Evolutionary conservation across 208 protist species (phyloP).

Genomic region (Angomonas ambiguus): DNA sequence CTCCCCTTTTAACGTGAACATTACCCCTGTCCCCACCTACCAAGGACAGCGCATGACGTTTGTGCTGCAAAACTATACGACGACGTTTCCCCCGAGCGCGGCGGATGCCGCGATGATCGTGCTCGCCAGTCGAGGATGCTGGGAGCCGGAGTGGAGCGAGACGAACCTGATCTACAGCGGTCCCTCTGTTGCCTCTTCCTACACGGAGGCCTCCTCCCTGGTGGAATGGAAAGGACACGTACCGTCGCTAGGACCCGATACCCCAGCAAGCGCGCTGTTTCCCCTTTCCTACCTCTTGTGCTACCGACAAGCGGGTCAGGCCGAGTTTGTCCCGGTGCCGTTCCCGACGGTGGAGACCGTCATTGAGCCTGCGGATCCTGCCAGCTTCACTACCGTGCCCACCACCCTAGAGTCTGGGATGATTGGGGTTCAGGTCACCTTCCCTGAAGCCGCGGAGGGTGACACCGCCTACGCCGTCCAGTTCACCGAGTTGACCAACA

Average conservation of each 20-base stretch:
- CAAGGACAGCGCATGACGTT: slow-evolving; percentile 77
- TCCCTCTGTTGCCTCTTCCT: slow-evolving; percentile 4
- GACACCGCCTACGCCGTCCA: slow-evolving; percentile 75
- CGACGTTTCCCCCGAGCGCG: slow-evolving; percentile 15
- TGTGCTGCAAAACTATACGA: slow-evolving; percentile 43
- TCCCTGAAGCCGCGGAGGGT: slow-evolving; percentile 36
- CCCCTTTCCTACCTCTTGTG: slow-evolving; percentile 71
- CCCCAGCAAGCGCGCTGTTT: slow-evolving; percentile 39
- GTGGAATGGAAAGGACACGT: slow-evolving; percentile 60
- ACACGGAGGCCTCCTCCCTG: slow-evolving; percentile 11
- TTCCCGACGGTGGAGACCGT: slow-evolving; percentile 10
- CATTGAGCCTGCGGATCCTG: slow-evolving; percentile 40
- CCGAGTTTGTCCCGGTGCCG: slow-evolving; percentile 77
- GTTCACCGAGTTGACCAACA: slow-evolving; percentile 55
- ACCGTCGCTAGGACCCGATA: slow-evolving; percentile 74
- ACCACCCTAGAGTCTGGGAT: slow-evolving; percentile 45
- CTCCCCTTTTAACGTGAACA: slow-evolving; percentile 29
- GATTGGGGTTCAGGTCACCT: slow-evolving; percentile 47
- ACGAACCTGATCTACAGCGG: slow-evolving; percentile 11
- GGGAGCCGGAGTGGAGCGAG: slow-evolving; percentile 46
- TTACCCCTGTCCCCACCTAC: slow-evolving; percentile 38
- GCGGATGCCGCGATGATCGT: slow-evolving; percentile 75
- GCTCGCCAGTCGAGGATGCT: slow-evolving; percentile 44
- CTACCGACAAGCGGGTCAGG: slow-evolving; percentile 63
- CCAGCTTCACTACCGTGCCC: slow-evolving; percentile 52